These are phyloP conservation scores for Diaporthe ilicicola DNA, from an alignment of 2,329 filamentous ascomycete species.

Conservation along the genomic window DNA sequence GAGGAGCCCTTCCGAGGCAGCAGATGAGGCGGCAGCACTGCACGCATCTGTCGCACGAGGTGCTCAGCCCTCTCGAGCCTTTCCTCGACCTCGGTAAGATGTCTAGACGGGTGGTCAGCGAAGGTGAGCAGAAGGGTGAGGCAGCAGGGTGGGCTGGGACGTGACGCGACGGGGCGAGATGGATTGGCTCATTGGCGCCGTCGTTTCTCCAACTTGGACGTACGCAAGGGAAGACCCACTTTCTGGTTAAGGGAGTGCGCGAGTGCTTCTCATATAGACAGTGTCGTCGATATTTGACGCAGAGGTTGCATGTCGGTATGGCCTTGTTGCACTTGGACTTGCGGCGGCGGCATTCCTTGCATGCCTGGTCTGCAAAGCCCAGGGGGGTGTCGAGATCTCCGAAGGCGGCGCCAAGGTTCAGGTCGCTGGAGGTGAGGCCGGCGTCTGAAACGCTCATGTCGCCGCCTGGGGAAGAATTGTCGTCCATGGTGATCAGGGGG, in stretches of 20 bases:
- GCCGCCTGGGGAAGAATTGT: slow-evolving; percentile 26
- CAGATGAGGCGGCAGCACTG: slow-evolving; percentile 40
- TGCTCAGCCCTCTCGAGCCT: slow-evolving; percentile 48
- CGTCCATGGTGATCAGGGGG: slow-evolving; percentile 30
- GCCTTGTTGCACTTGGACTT: slow-evolving; percentile 50
- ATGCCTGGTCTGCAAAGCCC: slow-evolving; percentile 44
- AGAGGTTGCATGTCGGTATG: slow-evolving; percentile 50
- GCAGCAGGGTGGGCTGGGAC: neutral
- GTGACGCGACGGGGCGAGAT: neutral
- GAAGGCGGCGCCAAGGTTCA: slow-evolving; percentile 33
- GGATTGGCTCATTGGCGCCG: neutral
- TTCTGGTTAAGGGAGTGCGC: slow-evolving; percentile 57
- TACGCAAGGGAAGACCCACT: slow-evolving; percentile 40
- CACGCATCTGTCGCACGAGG: slow-evolving; percentile 42
- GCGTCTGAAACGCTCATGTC: slow-evolving; percentile 30
- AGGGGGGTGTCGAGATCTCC: slow-evolving; percentile 33
- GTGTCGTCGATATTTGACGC: slow-evolving; percentile 52
- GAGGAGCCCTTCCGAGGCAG: slow-evolving; percentile 29
- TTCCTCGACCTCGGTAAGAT: slow-evolving; percentile 54
- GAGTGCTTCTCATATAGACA: slow-evolving; percentile 58
- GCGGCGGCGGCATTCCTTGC: slow-evolving; percentile 50
- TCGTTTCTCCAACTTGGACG: slow-evolving; percentile 13
- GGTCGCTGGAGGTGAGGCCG: slow-evolving; percentile 24
- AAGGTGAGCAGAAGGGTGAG: neutral
- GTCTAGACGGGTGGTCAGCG: slow-evolving; percentile 38